phyloP scores from a whole-genome alignment of 169 alveolate genomes.

The Eimeria tenella region DNA sequence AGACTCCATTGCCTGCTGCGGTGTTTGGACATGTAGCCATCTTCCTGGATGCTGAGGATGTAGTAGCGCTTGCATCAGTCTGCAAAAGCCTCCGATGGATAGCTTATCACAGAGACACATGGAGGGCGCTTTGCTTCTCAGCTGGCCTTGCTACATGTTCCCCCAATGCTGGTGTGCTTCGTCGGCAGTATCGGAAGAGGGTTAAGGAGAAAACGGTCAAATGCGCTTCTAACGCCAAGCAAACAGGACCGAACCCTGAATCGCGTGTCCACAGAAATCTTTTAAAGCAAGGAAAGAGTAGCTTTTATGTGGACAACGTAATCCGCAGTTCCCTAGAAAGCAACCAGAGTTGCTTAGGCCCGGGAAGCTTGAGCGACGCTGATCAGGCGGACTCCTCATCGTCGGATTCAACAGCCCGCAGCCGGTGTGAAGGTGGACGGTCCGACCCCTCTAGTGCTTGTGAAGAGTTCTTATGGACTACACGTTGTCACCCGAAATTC shows the following conservation, averaged over 20 bases:
- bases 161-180: not conserved
- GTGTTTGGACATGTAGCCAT: slow-evolving; percentile 50
- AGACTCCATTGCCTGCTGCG: slow-evolving; percentile 55
- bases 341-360: not conserved
- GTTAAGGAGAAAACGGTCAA: not conserved
- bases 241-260: too few species aligned
- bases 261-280: too few species aligned
- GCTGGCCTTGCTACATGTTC: slow-evolving; percentile 6
- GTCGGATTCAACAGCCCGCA: not conserved
- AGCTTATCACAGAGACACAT: slow-evolving; percentile 28
- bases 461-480: not conserved
- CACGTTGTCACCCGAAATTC: not conserved
- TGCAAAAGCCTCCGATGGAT: slow-evolving; percentile 72
- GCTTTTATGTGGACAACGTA: not conserved
- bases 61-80: slow-evolving; percentile 66
- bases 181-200: not conserved
- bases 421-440: not conserved
- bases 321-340: not conserved
- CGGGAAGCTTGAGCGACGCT: not conserved
- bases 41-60: slow-evolving; percentile 66
- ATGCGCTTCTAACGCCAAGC: not conserved
- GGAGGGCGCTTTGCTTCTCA: slow-evolving; percentile 62
- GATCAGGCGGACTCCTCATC: slow-evolving; percentile 11
- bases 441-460: not conserved
- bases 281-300: not conserved